Evolutionary conservation across 2,329 filamentous ascomycete genomes (phyloP).

Genomic region (Paecilomyces fulvus): DNA sequence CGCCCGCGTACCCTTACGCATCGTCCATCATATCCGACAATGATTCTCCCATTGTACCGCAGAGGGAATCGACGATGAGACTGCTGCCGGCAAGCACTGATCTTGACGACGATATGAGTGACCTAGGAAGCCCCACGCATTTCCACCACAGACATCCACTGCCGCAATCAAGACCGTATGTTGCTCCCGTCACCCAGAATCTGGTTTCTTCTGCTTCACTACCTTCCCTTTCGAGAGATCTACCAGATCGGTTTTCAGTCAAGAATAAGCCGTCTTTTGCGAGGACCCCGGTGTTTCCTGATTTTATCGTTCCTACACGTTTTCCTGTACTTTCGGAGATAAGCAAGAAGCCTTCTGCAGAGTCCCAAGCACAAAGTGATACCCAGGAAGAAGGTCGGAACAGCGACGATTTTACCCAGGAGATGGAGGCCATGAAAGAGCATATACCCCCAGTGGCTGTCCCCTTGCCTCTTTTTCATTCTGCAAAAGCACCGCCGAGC

Average conservation of each 20-base stretch:
- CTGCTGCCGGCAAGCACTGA: slow-evolving; percentile 34
- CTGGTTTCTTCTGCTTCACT: slow-evolving; percentile 5
- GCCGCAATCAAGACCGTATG: slow-evolving; percentile 29
- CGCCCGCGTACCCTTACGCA: slow-evolving; percentile 32
- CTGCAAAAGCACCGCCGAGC: not conserved
- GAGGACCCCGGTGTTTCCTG: not conserved
- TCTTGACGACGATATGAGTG: slow-evolving; percentile 24
- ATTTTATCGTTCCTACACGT: not conserved
- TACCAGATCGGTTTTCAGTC: not conserved
- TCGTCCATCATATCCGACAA: slow-evolving; percentile 20
- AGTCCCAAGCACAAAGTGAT: not conserved
- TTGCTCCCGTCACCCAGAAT: slow-evolving; percentile 14
- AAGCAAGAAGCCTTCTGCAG: not conserved
- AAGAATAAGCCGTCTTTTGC: not conserved
- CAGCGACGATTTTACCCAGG: not conserved
- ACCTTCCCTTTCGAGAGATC: slow-evolving; percentile 10
- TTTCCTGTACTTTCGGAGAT: not conserved
- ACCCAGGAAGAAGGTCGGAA: not conserved
- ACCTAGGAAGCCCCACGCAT: slow-evolving; percentile 16
- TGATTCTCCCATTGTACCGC: slow-evolving; percentile 16
- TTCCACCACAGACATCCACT: slow-evolving; percentile 17
- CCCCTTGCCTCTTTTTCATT: not conserved
- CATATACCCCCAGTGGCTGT: not conserved
- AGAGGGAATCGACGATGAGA: slow-evolving; percentile 33
- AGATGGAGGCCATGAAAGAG: not conserved